Evolutionary conservation across 1,139 yeast species (phyloP).

Genomic region (Diutina mesorugosa): DNA sequence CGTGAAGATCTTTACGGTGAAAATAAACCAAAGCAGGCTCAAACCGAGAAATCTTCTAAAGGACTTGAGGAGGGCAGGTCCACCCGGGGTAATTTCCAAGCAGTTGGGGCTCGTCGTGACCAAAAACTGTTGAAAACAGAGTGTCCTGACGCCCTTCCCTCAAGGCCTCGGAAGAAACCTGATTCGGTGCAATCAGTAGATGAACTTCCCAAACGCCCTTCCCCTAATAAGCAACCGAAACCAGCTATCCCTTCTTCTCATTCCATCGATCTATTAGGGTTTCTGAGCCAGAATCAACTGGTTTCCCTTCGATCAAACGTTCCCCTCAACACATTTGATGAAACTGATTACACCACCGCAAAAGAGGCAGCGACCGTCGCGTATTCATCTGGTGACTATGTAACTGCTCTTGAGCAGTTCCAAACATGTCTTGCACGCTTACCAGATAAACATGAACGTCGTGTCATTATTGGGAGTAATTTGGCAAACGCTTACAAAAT

Average conservation of each 20-base stretch:
- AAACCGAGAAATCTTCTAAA: not conserved
- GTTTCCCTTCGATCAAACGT: not conserved
- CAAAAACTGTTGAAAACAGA: not conserved
- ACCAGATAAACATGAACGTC: constrained; percentile 53
- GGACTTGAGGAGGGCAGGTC: not conserved
- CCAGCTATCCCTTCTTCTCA: constrained; percentile 1
- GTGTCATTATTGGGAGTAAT: constrained; percentile 65
- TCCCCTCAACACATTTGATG: constrained; percentile 27
- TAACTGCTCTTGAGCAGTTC: constrained; percentile 50
- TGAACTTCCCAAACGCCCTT: not conserved
- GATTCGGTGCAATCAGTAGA: not conserved
- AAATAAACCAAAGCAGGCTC: not conserved
- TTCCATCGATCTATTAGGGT: not conserved
- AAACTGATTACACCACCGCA: constrained; percentile 41
- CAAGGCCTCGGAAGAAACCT: not conserved
- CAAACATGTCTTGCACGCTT: constrained; percentile 46
- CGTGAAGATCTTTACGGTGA: not conserved
- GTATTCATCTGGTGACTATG: constrained; percentile 74
- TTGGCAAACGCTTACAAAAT: constrained; percentile 59
- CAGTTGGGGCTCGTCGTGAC: not conserved
- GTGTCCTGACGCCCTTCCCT: not conserved
- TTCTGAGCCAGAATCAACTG: not conserved
- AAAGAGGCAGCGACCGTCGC: constrained; percentile 49
- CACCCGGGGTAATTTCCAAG: not conserved
- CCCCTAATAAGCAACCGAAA: not conserved